phyloP scores from a whole-genome alignment of 441 rosid species.

The Breynia disticha region DNA sequence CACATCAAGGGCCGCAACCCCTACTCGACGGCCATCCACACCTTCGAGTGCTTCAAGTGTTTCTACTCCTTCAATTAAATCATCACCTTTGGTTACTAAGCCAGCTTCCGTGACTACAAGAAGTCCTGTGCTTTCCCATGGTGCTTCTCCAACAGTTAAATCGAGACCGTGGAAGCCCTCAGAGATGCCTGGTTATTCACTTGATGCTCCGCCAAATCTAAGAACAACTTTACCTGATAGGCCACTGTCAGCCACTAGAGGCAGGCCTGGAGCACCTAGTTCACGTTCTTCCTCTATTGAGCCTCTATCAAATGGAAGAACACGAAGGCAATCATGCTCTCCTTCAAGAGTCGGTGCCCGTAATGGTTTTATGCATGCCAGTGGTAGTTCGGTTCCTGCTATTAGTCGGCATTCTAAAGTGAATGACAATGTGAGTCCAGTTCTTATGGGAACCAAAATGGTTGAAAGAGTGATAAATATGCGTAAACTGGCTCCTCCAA shows the following conservation, averaged over 20 bases:
- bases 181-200: slow-evolving; percentile 95
- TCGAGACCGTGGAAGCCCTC: slow-evolving; percentile 95
- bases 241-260: slow-evolving; percentile 88
- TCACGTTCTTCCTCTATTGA: slow-evolving; percentile 80
- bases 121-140: slow-evolving; percentile 51
- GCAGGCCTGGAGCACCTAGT: slow-evolving; percentile 90
- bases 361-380: slow-evolving; percentile 43
- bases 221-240: slow-evolving; percentile 76
- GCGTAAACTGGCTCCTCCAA: slow-evolving; percentile 83
- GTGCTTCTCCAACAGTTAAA: slow-evolving; percentile 64
- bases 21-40: slow-evolving; percentile 64
- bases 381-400: slow-evolving; percentile 95
- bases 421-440: slow-evolving; percentile 75
- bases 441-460: slow-evolving; percentile 76
- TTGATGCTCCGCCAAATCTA: slow-evolving; percentile 92
- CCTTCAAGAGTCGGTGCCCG: slow-evolving; percentile 81
- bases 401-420: slow-evolving; percentile 45
- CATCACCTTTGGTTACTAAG: slow-evolving; percentile 41
- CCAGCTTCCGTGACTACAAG: slow-evolving; percentile 36
- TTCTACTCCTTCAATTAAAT: slow-evolving; percentile 47
- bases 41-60: slow-evolving; percentile 39
- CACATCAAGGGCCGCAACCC: slow-evolving; percentile 68
- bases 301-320: slow-evolving; percentile 58
- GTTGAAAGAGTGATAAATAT: slow-evolving; percentile 93
- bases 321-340: slow-evolving; percentile 86